phyloP scores from a whole-genome alignment of 2,329 filamentous ascomycete species.

The Apiospora kogelbergensis region DNA sequence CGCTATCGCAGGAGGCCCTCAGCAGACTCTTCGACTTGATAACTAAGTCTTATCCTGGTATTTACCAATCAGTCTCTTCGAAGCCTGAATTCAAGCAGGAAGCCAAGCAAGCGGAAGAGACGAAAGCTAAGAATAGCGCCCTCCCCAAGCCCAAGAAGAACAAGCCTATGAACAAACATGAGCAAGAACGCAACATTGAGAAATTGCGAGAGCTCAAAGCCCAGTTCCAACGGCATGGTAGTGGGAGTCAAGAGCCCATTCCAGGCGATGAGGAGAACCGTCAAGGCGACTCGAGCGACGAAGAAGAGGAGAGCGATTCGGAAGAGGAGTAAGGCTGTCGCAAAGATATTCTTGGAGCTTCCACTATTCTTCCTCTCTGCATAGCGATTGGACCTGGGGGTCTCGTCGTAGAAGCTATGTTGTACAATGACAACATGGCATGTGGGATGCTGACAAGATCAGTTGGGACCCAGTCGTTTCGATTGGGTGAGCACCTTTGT shows the following conservation, averaged over 20 bases:
- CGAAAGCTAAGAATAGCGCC: slow-evolving; percentile 26
- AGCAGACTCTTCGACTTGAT: slow-evolving; percentile 48
- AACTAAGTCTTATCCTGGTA: slow-evolving; percentile 37
- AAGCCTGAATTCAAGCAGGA: slow-evolving; percentile 29
- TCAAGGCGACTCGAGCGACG: slow-evolving; percentile 48
- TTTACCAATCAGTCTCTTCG: slow-evolving; percentile 34
- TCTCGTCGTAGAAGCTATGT: not conserved
- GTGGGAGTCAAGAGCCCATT: slow-evolving; percentile 46
- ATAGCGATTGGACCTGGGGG: not conserved
- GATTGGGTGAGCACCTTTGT: not conserved
- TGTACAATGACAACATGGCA: not conserved
- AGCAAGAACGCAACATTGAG: slow-evolving; percentile 68
- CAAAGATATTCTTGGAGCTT: not conserved
- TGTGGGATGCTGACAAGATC: not conserved
- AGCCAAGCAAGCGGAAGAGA: slow-evolving; percentile 15
- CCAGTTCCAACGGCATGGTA: slow-evolving; percentile 45
- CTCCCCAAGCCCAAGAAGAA: slow-evolving; percentile 66
- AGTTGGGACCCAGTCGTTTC: not conserved
- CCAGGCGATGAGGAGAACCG: slow-evolving; percentile 33
- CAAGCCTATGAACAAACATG: slow-evolving; percentile 73
- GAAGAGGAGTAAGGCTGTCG: slow-evolving; percentile 41
- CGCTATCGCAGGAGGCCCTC: slow-evolving; percentile 55
- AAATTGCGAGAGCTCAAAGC: slow-evolving; percentile 61
- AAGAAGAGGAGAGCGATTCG: slow-evolving; percentile 52
- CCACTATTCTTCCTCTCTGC: not conserved